Evolutionary conservation across 306 rosid species (phyloP).

Genomic region (Trichosanthes cucumerina): DNA sequence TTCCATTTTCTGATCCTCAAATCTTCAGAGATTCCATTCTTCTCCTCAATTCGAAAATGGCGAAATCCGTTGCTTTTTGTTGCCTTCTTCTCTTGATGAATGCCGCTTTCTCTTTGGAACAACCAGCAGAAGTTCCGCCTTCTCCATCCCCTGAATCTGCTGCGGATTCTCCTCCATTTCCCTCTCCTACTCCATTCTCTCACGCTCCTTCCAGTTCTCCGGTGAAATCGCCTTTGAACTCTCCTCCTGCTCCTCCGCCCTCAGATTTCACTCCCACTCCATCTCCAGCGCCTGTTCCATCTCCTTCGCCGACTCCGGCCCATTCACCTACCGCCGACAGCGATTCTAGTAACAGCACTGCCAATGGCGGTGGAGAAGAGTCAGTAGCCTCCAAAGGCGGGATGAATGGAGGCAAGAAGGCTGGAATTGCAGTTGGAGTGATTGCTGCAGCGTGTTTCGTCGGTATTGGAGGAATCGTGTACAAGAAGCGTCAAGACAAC

Average conservation of each 20-base stretch:
- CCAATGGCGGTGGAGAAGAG: neutral
- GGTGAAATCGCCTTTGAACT: neutral
- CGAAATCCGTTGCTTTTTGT: slow-evolving; percentile 13
- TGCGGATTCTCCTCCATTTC: slow-evolving; percentile 8
- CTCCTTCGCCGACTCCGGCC: neutral
- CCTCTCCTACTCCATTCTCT: slow-evolving; percentile 4
- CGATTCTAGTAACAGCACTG: slow-evolving; percentile 12
- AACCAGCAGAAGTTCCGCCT: slow-evolving; percentile 25
- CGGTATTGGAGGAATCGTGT: slow-evolving; percentile 44
- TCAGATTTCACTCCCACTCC: slow-evolving; percentile 18
- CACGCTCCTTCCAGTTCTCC: slow-evolving; percentile 22
- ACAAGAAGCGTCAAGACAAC: slow-evolving; percentile 67
- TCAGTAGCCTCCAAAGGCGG: slow-evolving; percentile 26
- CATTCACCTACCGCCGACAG: neutral
- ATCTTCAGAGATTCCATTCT: neutral
- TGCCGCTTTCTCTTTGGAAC: slow-evolving; percentile 15
- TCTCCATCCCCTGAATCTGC: slow-evolving; percentile 18
- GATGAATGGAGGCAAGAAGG: slow-evolving; percentile 55
- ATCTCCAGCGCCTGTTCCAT: slow-evolving; percentile 7
- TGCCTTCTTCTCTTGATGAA: slow-evolving; percentile 13
- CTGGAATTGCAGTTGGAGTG: slow-evolving; percentile 56
- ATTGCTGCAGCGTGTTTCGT: slow-evolving; percentile 31
- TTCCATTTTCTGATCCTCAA: slow-evolving; percentile 6
- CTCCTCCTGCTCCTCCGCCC: slow-evolving; percentile 31
- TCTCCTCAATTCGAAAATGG: slow-evolving; percentile 18